Evolutionary conservation across 352 stramenopile species (phyloP).

Genomic region (Phytophthora boehmeriae): DNA sequence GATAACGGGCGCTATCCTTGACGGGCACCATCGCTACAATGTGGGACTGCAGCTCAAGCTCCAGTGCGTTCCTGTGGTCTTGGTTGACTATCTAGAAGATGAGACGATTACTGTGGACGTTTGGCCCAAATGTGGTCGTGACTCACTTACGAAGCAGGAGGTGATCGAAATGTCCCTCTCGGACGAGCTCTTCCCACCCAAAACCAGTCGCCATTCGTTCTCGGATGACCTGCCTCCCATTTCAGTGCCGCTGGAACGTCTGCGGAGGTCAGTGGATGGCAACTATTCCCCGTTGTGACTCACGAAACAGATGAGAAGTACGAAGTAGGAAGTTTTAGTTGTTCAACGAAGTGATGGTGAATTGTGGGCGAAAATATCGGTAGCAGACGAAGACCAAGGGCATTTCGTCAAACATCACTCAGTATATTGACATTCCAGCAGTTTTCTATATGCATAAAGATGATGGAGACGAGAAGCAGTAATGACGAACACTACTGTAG

Average conservation of each 20-base stretch:
- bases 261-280: slow-evolving; percentile 46
- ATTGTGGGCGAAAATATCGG: too few species aligned
- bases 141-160: slow-evolving; percentile 82
- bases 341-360: background rate
- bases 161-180: slow-evolving; percentile 88
- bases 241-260: slow-evolving; percentile 69
- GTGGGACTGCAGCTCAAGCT: slow-evolving; percentile 78
- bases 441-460: too few species aligned
- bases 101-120: slow-evolving; percentile 87
- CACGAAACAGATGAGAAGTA: background rate
- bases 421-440: too few species aligned
- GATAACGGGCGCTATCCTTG: slow-evolving; percentile 76
- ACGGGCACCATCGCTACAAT: slow-evolving; percentile 86
- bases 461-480: too few species aligned
- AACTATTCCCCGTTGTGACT: slow-evolving; percentile 47
- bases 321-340: background rate
- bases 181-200: slow-evolving; percentile 82
- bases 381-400: too few species aligned
- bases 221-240: slow-evolving; percentile 86
- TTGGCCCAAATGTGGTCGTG: slow-evolving; percentile 84
- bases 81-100: slow-evolving; percentile 86
- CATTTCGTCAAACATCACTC: background rate
- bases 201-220: slow-evolving; percentile 87
- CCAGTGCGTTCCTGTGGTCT: slow-evolving; percentile 68
- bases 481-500: too few species aligned